Evolutionary conservation across 257 asterid species (phyloP), one percentile per base, ranked within the genome.

Genomic region (Forsythia suspensa): DNA sequence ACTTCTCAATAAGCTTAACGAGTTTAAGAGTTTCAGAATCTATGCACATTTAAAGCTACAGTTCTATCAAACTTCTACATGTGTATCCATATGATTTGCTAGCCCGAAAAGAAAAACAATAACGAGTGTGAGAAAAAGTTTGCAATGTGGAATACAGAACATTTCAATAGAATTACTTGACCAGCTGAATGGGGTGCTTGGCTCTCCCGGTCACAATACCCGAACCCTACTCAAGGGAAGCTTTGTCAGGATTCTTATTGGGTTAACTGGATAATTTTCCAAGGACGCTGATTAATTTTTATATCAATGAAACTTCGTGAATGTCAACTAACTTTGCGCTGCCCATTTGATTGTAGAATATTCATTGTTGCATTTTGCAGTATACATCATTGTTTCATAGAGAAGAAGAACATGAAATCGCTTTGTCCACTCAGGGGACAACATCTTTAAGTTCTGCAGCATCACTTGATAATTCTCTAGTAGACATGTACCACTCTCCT

Each of bases 401-500:
- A 88, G 90, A 83, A 72, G 95, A 90, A 77, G 90, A 86, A 69
- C 86, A 83, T 82, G 89, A 86, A 75, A 80, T 91, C 20, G 39
- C 93, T 74, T 83, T 91, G 48, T 86, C 97, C 29, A 36, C 86
- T 71, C 95, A 82, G 66, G 97, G 87, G 48, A 43, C 91, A 70
- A 20, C 96, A 70, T 89, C 97, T 67, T 76, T 88, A 77, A 85
- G 81, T 76, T 89, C 97, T 40, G 66, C 88, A 75, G 65, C 83
- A 63, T 82, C 98, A 41, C 91, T 88, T 20, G 99, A 93, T 84
- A 86, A 83, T 86, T 91, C 99, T 66, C 74, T 95, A 46, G 90
- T 92, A 75, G 97, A 93, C 67, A 89, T 88, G 85, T 93, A 90
- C 71, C 98, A 91, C 21, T 82, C 97, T 82, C 97, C 99, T 79